These are phyloP conservation scores for Colletotrichum spaethianum DNA, from an alignment of 2,329 filamentous ascomycete species.

Conservation along the genomic window DNA sequence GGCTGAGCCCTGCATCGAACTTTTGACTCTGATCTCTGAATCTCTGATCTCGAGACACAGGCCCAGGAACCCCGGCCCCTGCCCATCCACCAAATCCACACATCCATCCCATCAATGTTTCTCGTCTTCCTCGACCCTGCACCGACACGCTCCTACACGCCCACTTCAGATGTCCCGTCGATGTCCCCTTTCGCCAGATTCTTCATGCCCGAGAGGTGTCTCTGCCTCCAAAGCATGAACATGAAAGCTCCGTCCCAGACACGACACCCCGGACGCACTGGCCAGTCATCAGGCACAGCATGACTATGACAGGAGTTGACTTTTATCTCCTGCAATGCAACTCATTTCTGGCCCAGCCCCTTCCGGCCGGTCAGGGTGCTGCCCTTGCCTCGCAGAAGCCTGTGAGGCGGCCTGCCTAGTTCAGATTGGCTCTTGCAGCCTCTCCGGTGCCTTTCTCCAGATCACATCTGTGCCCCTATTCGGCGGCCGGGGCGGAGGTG, in stretches of 20 bases:
- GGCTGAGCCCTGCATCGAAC: constrained; percentile 10
- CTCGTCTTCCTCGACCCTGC: constrained; percentile 14
- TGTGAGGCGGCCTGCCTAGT: background rate
- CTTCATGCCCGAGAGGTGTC: constrained; percentile 33
- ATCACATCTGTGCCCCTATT: constrained; percentile 26
- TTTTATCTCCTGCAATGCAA: constrained; percentile 28
- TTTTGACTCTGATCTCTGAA: background rate
- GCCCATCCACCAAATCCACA: background rate
- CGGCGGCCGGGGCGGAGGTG: constrained; percentile 20
- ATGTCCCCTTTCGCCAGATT: constrained; percentile 12
- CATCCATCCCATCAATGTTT: constrained; percentile 34
- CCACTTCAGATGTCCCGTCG: constrained; percentile 33
- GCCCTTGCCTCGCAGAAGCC: constrained; percentile 21
- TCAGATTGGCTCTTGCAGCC: background rate
- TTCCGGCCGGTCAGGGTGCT: constrained; percentile 23
- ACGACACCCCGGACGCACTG: constrained; percentile 32
- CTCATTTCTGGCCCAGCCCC: constrained; percentile 17
- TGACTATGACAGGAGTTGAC: constrained; percentile 29
- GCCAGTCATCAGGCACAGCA: constrained; percentile 29
- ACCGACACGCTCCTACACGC: constrained; percentile 1
- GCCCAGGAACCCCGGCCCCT: constrained; percentile 9
- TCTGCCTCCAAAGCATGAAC: constrained; percentile 35
- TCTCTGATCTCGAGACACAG: background rate
- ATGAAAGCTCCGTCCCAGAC: constrained; percentile 32
- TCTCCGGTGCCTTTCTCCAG: constrained; percentile 25